Base-by-base conservation (phyloP, 306 rosid genomes). In the Acmispon strigosus region DNA sequence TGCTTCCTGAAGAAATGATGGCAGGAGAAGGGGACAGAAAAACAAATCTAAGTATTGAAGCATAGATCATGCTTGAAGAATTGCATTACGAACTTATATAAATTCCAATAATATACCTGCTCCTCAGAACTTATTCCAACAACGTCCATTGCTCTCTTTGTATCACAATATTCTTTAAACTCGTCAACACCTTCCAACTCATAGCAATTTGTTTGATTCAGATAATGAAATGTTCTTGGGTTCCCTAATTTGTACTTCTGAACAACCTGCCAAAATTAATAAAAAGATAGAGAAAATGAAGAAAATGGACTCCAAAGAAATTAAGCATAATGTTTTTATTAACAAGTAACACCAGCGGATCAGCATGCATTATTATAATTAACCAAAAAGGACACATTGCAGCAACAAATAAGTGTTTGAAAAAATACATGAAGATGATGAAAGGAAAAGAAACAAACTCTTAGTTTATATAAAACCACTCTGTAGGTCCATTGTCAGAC, bases 131-230 rank as follows among this genome's bases (percentile, higher is more conserved):
- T 88, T 63, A 95, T 95, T 80, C 99, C 99, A 78, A 95, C 99
- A 78, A 91, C 74, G 1, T 89, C 97, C 99, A 95, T 95, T 80
- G 99, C 99, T 69, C 82, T 86, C 77, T 89, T 83, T 59, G 99
- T 95, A 49, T 83, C 93, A 32, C 37, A 66, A 72, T 95, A 95
- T 77, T 95, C 99, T 78, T 89, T 87, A 29, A 84, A 55, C 15
- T 95, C 99, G 62, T 95, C 90, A 81, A 91, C 27, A 45, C 89
- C 99, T 54, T 95, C 99, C 89, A 95, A 76, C 74, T 86, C 87
- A 79, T 42, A 79, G 83, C 96, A 91, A 70, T 95, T 81, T 74
- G 99, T 47, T 82, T 91, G 99, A 78, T 95, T 95, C 59, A 95
- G 82, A 80, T 95, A 95, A 84, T 95, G 99, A 77, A 91, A 95